Evolutionary conservation across 2,329 filamentous ascomycete species (phyloP), one percentile per base, ranked within the genome.

Genomic region (Aspergillus ruber): DNA sequence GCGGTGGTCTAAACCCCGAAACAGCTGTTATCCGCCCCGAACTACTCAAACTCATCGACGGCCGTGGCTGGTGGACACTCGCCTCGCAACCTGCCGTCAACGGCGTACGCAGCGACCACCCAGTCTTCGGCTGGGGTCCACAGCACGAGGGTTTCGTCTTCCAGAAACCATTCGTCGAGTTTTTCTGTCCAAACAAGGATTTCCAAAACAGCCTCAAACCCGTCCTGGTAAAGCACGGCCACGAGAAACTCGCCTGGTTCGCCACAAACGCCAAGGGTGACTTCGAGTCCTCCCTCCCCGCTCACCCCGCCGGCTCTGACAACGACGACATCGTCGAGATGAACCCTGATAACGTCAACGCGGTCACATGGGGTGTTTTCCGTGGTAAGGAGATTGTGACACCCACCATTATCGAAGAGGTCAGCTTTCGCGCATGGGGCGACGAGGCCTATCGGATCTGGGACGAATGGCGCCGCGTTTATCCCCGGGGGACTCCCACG

Each of bases 361-460:
- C 91, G 0, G 93, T 98, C 2, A 98, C 93, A 0, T 97, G 91
- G 91, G 91, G 91, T 44, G 88, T 90, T 1, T 97, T 97, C 70
- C 86, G 88, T 0, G 89, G 89, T 38, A 96, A 96, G 71, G 91
- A 97, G 69, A 97, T 97, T 63, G 81, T 95, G 49, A 95, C 90
- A 18, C 91, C 91, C 3, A 97, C 91, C 1, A 97, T 97, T 62
- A 95, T 97, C 60, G 91, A 97, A 66, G 88, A 90, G 57, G 88
- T 95, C 44, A 93, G 87, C 65, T 97, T 97, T 77, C 79, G 83
- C 52, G 89, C 90, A 6, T 98, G 93, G 93, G 81, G 83, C 48
- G 93, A 97, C 64, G 93, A 98, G 75, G 91, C 93, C 1, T 98
- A 93, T 72, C 86, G 85, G 27, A 95, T 97, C 61, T 97, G 91